Conservation (phyloP, 2,329 filamentous ascomycete species). For the Trichoderma gracile region DNA sequence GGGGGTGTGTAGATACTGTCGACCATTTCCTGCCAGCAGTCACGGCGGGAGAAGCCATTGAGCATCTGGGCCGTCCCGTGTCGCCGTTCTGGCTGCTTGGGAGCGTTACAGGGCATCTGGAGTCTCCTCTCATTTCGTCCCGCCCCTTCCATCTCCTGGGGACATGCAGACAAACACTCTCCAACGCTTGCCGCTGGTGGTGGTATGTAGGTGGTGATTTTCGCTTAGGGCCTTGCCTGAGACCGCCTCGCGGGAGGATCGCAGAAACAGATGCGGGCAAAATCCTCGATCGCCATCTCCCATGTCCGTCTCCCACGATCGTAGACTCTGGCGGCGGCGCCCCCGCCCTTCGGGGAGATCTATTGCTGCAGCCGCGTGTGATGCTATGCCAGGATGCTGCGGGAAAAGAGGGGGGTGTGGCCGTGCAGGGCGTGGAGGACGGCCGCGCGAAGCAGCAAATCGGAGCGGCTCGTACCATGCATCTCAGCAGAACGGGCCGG, state of each 20-base stretch:
- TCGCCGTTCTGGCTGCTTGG: neutral
- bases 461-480: neutral
- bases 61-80: neutral
- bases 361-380: constrained; percentile 18
- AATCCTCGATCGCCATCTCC: constrained; percentile 6
- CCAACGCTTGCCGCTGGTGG: neutral
- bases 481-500: constrained; percentile 2
- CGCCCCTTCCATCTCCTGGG: neutral
- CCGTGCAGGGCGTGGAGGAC: neutral
- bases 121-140: constrained; percentile 1
- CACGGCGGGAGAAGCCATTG: neutral
- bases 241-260: neutral
- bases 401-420: neutral
- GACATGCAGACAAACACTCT: neutral
- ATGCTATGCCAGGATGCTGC: neutral
- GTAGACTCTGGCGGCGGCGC: constrained; percentile 7
- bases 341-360: constrained; percentile 23
- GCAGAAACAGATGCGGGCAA: neutral
- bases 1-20: neutral
- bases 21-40: neutral
- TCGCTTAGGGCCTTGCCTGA: neutral
- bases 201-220: no score
- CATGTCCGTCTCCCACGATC: constrained; percentile 6
- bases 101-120: neutral
- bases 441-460: constrained; percentile 2